phyloP scores from a whole-genome alignment of 352 stramenopile genomes.

The Pythium myriotylum region DNA sequence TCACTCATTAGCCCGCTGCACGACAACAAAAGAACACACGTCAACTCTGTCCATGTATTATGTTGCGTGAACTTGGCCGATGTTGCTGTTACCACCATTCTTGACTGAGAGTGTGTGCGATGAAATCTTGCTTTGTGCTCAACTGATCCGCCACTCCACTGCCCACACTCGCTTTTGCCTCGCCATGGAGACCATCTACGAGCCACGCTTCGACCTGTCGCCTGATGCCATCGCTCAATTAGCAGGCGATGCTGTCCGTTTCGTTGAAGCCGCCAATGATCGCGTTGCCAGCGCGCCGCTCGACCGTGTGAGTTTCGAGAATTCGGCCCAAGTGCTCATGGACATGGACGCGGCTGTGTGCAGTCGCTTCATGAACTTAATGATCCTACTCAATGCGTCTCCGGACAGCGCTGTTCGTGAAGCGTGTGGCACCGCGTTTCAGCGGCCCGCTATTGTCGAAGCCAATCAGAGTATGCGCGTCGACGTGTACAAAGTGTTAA shows the following conservation, averaged over 20 bases:
- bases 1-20: too few relatives aligned
- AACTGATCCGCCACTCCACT: too few relatives aligned
- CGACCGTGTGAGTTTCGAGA: constrained; percentile 55
- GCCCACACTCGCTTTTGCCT: too few relatives aligned
- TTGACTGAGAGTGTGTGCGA: too few relatives aligned
- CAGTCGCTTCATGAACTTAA: constrained; percentile 79
- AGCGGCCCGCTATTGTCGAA: constrained; percentile 74
- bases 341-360: constrained; percentile 87
- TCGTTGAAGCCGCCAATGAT: constrained; percentile 79
- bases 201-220: constrained; percentile 67
- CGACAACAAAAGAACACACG: too few relatives aligned
- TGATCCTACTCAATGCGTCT: constrained; percentile 84
- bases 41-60: too few relatives aligned
- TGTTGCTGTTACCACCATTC: too few relatives aligned
- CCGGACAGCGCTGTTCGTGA: constrained; percentile 69
- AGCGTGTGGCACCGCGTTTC: constrained; percentile 79
- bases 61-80: too few relatives aligned
- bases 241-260: constrained; percentile 60
- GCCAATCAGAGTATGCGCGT: constrained; percentile 81
- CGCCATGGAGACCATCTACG: too few relatives aligned
- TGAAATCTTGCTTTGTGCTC: too few relatives aligned
- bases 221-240: constrained; percentile 72
- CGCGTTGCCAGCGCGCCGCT: constrained; percentile 52
- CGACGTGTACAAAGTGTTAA: constrained; percentile 83
- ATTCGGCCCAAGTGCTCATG: constrained; percentile 76